Evolutionary conservation across 768 basidiomycete species (phyloP).

Genomic region (Panaeolus papilionaceus): DNA sequence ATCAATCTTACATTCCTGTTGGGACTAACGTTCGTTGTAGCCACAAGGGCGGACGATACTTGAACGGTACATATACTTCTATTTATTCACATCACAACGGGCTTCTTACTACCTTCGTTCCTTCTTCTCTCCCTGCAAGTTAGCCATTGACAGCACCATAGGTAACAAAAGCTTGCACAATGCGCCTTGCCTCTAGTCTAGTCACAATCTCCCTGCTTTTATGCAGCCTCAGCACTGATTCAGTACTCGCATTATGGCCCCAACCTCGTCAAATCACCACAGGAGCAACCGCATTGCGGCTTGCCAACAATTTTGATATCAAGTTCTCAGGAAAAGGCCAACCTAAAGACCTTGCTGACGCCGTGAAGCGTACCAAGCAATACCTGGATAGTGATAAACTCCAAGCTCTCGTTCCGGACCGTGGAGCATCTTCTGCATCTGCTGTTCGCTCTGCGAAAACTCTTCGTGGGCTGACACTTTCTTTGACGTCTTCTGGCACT

Average conservation of each 20-base stretch:
- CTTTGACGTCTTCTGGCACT: conserved; percentile 38
- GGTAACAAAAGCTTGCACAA: conserved; percentile 19
- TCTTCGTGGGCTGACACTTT: conserved; percentile 52
- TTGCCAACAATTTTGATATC: conserved; percentile 43
- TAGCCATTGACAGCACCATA: background rate
- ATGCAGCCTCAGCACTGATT: conserved; percentile 29
- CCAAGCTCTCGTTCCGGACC: conserved; percentile 62
- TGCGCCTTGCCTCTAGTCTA: background rate
- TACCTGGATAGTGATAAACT: conserved; percentile 61
- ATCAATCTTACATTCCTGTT: conserved; percentile 6
- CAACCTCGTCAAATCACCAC: conserved; percentile 48
- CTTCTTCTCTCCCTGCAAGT: conserved; percentile 1
- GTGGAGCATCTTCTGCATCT: conserved; percentile 56
- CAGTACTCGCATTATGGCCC: conserved; percentile 43
- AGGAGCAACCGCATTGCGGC: conserved; percentile 43
- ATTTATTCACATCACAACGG: background rate
- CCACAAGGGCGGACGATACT: conserved; percentile 9
- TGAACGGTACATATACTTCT: background rate
- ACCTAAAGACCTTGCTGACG: conserved; percentile 62
- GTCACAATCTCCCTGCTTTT: conserved; percentile 20
- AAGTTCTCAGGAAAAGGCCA: conserved; percentile 50
- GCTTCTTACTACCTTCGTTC: background rate
- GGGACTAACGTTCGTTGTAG: background rate
- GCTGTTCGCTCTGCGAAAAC: conserved; percentile 46
- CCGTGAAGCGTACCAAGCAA: conserved; percentile 51